A percentile compares a stretch with the other conserved stretches of the same genome.
Evolutionary conservation across 345 rosid genomes (phyloP).

Genomic region (Arabidopsis thaliana): DNA sequence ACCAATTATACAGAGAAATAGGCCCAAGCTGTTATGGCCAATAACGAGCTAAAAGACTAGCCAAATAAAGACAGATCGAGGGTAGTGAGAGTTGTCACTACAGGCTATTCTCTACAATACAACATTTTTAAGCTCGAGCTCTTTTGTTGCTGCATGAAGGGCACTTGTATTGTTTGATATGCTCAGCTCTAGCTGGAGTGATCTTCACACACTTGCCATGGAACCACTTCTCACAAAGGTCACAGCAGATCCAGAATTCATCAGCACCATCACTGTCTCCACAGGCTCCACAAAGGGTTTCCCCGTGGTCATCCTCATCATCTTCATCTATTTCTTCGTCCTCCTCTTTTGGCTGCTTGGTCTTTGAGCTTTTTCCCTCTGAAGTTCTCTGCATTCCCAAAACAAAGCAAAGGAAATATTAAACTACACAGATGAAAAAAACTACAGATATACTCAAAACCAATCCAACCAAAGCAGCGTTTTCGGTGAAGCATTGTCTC

Average conservation of each 20-base stretch:
- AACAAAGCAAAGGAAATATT: conserved; percentile 15
- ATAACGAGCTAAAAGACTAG: conserved; percentile 36
- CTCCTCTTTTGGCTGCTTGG: conserved; percentile 48
- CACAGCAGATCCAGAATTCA: conserved; percentile 90
- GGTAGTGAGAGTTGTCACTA: conserved; percentile 40
- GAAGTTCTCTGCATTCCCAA: conserved; percentile 53
- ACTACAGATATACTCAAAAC: neutral
- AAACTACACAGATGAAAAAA: neutral
- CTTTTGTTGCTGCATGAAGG: conserved; percentile 83
- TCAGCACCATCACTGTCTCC: conserved; percentile 75
- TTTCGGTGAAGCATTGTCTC: neutral
- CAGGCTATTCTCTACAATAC: conserved; percentile 35
- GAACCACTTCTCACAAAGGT: conserved; percentile 83
- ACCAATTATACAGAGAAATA: conserved; percentile 36
- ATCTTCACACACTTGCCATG: conserved; percentile 88
- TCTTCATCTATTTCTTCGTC: conserved; percentile 55
- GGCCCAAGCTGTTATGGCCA: conserved; percentile 34
- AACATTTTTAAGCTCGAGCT: conserved; percentile 57
- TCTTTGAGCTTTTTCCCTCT: conserved; percentile 58
- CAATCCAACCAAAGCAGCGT: conserved; percentile 4
- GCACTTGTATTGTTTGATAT: conserved; percentile 85
- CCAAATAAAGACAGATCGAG: conserved; percentile 19
- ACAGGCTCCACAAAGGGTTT: conserved; percentile 81
- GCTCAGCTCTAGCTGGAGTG: conserved; percentile 85
- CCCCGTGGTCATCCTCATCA: conserved; percentile 68